phyloP scores from a whole-genome alignment of 176 grass and related monocot species.

The Hsuehochloa calcarea region DNA sequence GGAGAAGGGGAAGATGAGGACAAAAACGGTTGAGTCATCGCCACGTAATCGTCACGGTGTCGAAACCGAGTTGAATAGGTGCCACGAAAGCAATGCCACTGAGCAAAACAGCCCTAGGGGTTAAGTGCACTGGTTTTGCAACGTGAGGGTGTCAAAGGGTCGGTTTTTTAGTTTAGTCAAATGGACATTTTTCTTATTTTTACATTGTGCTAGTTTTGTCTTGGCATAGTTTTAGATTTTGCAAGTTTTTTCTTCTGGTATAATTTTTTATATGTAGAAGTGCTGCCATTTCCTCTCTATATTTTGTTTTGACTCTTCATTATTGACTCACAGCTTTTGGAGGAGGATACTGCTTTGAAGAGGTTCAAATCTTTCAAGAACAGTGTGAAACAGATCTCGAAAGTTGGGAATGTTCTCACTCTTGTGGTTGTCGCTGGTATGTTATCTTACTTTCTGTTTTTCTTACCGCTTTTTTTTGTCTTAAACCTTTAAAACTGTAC shows the following conservation, averaged over 20 bases:
- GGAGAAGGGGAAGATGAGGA: conserved; percentile 86
- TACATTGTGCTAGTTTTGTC: neutral
- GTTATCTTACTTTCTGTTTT: neutral
- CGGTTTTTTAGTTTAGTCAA: no score
- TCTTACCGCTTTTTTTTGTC: neutral
- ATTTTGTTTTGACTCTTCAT: conserved; percentile 13
- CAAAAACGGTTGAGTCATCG: conserved; percentile 40
- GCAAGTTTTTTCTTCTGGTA: neutral
- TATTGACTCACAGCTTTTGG: conserved; percentile 55
- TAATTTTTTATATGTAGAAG: neutral
- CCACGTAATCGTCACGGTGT: no score
- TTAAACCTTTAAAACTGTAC: neutral
- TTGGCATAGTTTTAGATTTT: neutral
- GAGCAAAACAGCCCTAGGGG: no score
- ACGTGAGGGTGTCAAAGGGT: no score
- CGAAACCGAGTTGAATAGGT: no score
- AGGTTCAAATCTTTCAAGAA: conserved; percentile 78
- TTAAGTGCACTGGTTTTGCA: no score
- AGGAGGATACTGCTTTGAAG: conserved; percentile 71
- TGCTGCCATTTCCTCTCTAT: neutral
- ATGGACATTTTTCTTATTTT: no score
- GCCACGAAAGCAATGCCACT: no score
- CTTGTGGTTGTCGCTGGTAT: conserved; percentile 52
- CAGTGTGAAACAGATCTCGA: conserved; percentile 62
- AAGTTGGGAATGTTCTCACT: conserved; percentile 61